phyloP scores from a whole-genome alignment of 371 early-diverging fungal genomes.

The Umbelopsis sp. region DNA sequence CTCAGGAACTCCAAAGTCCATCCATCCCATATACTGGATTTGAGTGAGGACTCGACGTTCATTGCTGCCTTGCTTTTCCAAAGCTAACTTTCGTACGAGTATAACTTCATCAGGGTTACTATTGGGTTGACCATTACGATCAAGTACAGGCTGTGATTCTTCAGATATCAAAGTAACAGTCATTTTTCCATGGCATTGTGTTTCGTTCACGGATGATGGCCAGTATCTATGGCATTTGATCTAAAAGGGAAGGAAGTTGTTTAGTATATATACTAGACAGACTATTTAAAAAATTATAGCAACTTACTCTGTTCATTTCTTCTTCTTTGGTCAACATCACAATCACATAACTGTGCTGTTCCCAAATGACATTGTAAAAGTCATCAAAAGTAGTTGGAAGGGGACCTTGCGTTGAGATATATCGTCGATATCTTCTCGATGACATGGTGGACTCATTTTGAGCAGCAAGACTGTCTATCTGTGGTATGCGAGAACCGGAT shows the following conservation, averaged over 20 bases:
- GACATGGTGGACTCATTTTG: conserved; percentile 30
- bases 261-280: neutral
- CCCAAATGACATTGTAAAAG: conserved; percentile 93
- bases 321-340: conserved; percentile 90
- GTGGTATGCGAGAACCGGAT: conserved; percentile 20
- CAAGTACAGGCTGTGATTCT: conserved; percentile 26
- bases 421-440: conserved; percentile 36
- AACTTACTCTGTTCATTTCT: conserved; percentile 75
- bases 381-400: conserved; percentile 79
- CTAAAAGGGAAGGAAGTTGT: conserved; percentile 26
- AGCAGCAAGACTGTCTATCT: conserved; percentile 26
- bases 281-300: too few species aligned
- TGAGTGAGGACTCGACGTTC: conserved; percentile 63
- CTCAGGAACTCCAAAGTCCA: conserved; percentile 84
- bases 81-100: conserved; percentile 28
- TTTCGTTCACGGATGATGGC: conserved; percentile 51
- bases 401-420: conserved; percentile 92
- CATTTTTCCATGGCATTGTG: conserved; percentile 44
- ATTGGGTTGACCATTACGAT: conserved; percentile 31
- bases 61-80: conserved; percentile 21
- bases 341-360: conserved; percentile 73
- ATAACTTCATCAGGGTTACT: conserved; percentile 39
- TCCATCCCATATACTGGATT: conserved; percentile 90
- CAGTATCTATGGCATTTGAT: conserved; percentile 80
- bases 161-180: conserved; percentile 36